These are phyloP conservation scores for Pestalotiopsis sp. DNA, from an alignment of 2,329 filamentous ascomycete genomes.

Conservation along the genomic window DNA sequence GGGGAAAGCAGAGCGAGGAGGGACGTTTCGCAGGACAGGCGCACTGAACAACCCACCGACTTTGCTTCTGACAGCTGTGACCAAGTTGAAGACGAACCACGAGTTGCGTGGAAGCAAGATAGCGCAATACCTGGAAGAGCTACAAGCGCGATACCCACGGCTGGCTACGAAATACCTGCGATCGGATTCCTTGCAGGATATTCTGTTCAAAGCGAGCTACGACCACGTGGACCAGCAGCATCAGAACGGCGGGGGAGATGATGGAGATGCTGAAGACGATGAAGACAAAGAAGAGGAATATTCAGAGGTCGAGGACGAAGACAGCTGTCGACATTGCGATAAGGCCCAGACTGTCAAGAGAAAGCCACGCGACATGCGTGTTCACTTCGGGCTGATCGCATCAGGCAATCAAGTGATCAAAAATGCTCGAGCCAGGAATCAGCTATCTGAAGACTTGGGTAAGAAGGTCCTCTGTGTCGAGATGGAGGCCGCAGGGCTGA, in stretches of 20 bases:
- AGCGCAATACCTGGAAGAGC: slow-evolving; percentile 19
- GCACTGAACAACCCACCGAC: slow-evolving; percentile 23
- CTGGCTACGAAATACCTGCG: slow-evolving; percentile 20
- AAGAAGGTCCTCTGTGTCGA: slow-evolving; percentile 19
- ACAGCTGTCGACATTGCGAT: slow-evolving; percentile 21
- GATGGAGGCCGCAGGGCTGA: slow-evolving; percentile 17
- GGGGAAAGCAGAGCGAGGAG: slow-evolving; percentile 19
- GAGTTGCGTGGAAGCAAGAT: slow-evolving; percentile 21
- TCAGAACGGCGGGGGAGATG: not conserved
- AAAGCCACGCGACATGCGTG: slow-evolving; percentile 20
- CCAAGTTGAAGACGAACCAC: slow-evolving; percentile 11
- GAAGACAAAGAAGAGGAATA: not conserved
- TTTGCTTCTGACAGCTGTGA: slow-evolving; percentile 18
- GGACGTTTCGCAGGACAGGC: slow-evolving; percentile 21
- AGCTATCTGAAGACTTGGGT: slow-evolving; percentile 16
- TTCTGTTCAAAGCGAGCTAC: slow-evolving; percentile 17
- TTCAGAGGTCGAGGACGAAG: slow-evolving; percentile 14
- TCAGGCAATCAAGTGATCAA: slow-evolving; percentile 29
- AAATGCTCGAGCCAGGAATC: slow-evolving; percentile 20
- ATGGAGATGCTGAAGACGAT: not conserved
- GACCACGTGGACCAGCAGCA: slow-evolving; percentile 1
- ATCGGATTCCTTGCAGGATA: slow-evolving; percentile 21
- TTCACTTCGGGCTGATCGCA: slow-evolving; percentile 29
- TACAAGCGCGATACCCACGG: slow-evolving; percentile 19
- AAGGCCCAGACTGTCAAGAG: slow-evolving; percentile 18